A percentile compares a stretch with the other conserved stretches of the same genome.
These are phyloP conservation scores for Saccharomyces hybrid DNA, from an alignment of 1,139 yeast species.

Conservation along the genomic window DNA sequence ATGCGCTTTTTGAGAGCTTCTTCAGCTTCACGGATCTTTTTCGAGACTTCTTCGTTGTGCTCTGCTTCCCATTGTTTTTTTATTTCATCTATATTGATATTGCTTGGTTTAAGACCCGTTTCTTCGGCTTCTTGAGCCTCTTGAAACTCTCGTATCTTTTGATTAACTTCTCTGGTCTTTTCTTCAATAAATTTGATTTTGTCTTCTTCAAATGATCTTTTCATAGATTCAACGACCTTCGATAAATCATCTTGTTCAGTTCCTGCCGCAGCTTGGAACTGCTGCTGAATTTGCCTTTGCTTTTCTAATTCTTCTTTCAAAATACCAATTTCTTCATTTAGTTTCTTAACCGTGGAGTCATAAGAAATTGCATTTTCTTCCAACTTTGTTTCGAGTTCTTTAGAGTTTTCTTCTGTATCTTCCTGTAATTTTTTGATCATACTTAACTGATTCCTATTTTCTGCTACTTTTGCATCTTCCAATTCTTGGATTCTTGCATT, in stretches of 20 bases:
- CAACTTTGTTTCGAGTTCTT: background rate
- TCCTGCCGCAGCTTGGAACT: conserved; percentile 2
- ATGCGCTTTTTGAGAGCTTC: conserved; percentile 27
- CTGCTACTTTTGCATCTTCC: conserved; percentile 14
- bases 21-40: conserved; percentile 22
- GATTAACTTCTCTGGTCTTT: conserved; percentile 19
- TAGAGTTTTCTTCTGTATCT: conserved; percentile 15
- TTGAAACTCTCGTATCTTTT: conserved; percentile 8
- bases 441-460: conserved; percentile 23
- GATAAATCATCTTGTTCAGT: conserved; percentile 14
- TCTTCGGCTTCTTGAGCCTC: conserved; percentile 8
- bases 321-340: conserved; percentile 5
- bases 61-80: conserved; percentile 23
- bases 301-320: conserved; percentile 2
- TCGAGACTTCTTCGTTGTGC: conserved; percentile 19
- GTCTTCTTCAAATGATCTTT: conserved; percentile 21
- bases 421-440: conserved; percentile 22
- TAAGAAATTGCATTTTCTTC: background rate
- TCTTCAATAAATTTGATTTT: conserved; percentile 13
- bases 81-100: conserved; percentile 10
- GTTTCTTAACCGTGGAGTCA: conserved; percentile 6
- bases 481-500: conserved; percentile 14
- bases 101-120: conserved; percentile 13
- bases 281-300: conserved; percentile 1
- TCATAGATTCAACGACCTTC: conserved; percentile 23